Conservation (phyloP, 2,329 filamentous ascomycete species). For the Colletotrichum sp. region DNA sequence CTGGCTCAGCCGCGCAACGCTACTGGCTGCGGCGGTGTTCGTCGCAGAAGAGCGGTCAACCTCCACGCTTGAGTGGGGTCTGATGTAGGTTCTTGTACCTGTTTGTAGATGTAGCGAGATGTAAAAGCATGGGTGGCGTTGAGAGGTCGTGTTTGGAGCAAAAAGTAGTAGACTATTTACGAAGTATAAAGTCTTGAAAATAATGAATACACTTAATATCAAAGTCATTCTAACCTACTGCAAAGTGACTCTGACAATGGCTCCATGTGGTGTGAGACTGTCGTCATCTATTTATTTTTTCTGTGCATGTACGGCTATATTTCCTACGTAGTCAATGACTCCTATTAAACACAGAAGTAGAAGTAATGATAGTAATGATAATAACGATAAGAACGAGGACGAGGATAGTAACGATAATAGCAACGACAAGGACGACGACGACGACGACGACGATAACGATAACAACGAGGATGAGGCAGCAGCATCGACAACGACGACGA, state of each 20-base stretch:
- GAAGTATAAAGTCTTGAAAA: not conserved
- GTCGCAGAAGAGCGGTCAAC: not conserved
- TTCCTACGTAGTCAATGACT: no score
- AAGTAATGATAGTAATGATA: no score
- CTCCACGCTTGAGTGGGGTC: not conserved
- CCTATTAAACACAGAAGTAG: no score
- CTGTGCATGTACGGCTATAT: no score
- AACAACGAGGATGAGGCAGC: no score
- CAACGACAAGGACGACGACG: no score
- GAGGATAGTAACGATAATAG: no score
- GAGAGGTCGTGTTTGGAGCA: not conserved
- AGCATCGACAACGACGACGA: no score
- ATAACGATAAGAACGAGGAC: no score
- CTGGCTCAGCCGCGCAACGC: slow-evolving; percentile 37
- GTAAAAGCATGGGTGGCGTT: slow-evolving; percentile 2
- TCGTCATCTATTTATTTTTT: no score
- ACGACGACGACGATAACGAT: no score
- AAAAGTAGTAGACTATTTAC: not conserved
- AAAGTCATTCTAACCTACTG: accelerated
- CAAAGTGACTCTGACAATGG: accelerated
- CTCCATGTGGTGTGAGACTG: not conserved
- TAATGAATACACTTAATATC: not conserved
- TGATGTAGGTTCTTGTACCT: not conserved
- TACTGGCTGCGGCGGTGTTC: not conserved
- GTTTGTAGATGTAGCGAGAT: not conserved